These are phyloP conservation scores for Globisporangium nagaii DNA, from an alignment of 352 stramenopile genomes.

Conservation along the genomic window DNA sequence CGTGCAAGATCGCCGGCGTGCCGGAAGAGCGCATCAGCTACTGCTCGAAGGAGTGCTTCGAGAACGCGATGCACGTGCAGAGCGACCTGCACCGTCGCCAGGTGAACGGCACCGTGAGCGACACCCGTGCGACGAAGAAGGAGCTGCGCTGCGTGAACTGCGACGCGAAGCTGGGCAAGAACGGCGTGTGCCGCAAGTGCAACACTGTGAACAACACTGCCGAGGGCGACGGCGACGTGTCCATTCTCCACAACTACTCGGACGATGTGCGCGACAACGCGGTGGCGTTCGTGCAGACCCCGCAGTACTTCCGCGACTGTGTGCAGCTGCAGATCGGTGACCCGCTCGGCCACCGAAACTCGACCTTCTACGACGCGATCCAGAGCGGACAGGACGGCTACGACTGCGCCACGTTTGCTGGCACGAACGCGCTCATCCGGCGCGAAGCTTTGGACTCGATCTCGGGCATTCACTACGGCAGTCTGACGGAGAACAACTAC, in stretches of 20 bases:
- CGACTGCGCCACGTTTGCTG: conserved; percentile 72
- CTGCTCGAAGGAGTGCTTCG: conserved; percentile 86
- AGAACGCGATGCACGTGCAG: conserved; percentile 76
- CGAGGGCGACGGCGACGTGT: conserved; percentile 46
- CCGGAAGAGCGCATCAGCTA: conserved; percentile 79
- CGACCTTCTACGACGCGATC: conserved; percentile 83
- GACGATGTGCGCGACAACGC: conserved; percentile 81
- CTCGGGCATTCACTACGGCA: conserved; percentile 81
- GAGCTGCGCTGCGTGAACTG: conserved; percentile 74
- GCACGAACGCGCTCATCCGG: conserved; percentile 78
- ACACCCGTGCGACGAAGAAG: conserved; percentile 63
- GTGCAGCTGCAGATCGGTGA: conserved; percentile 80
- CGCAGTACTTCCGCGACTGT: conserved; percentile 83
- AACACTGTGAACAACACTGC: too few species aligned
- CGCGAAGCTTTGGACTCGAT: conserved; percentile 83
- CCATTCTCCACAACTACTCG: conserved; percentile 71
- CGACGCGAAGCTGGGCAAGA: conserved; percentile 64
- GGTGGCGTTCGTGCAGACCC: conserved; percentile 77
- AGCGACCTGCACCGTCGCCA: conserved; percentile 76
- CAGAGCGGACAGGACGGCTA: conserved; percentile 83
- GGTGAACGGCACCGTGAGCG: conserved; percentile 74
- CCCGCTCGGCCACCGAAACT: conserved; percentile 72
- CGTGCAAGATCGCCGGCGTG: conserved; percentile 80
- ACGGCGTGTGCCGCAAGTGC: conserved; percentile 73
- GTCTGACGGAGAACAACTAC: conserved; percentile 80